Evolutionary conservation across 2,329 filamentous ascomycete genomes (phyloP), one percentile per base, ranked within the genome.

Genomic region (Xylariaceae sp.): DNA sequence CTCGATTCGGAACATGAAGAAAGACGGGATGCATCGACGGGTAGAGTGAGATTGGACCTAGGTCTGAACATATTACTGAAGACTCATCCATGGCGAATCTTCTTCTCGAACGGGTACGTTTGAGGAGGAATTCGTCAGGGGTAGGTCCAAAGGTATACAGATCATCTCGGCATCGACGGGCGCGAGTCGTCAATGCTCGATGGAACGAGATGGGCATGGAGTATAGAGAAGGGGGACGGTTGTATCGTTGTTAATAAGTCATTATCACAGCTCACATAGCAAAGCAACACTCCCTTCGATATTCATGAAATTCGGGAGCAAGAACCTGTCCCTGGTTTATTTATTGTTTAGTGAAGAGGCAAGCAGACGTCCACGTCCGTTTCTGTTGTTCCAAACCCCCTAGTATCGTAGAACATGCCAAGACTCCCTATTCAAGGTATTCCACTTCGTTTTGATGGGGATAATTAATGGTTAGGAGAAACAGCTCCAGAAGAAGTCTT

Each of bases 391-490:
- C 12, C 6, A 40, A 19, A 48, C 43, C 27, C 19, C 37, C 9
- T 3, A 51, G 45, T n/a, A 54, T 51, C 30, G 12, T 49, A 41
- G 12, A 43, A 19, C 26, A 53, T 51, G 29, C 35, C 43, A n/a
- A 31, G 29, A 19, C 19, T 8, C 32, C 43, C 11, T 2, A 45
- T 31, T 30, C 43, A 30, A 26, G 6, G 9, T 45, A 31, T 31
- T 45, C 27, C 3, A 19, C 39, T 34, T 12, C 47, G n/a, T 6
- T 50, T 30, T 37, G 39, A 40, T 29, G 8, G 35, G 34, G 19
- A 42, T 6, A 19, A 32, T n/a, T 6, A 19, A 32, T 11, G 3
- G 30, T 26, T 27, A 19, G 2, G 31, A 41, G 12, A 44, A 50
- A 46, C 31, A 29, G 43, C 29, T 26, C 29, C 12, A 39, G 35